These are phyloP conservation scores for Lobulomyces angularis DNA, from an alignment of 192 early-diverging fungal genomes.

Conservation along the genomic window DNA sequence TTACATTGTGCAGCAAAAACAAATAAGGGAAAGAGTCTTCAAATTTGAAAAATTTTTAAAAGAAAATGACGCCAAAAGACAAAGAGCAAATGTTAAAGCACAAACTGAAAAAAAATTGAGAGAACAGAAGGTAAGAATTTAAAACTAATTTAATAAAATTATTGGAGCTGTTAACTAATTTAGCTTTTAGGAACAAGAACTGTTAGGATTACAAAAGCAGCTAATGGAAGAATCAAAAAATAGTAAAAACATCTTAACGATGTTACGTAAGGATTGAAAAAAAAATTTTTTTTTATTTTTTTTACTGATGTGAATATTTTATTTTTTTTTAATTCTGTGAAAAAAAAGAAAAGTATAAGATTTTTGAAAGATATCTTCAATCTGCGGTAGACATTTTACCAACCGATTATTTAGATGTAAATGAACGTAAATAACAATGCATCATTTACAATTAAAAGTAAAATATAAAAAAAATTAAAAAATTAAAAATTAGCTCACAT, in stretches of 20 bases:
- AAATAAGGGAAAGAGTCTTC: constrained; percentile 43
- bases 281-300: not conserved
- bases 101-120: constrained; percentile 37
- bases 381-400: constrained; percentile 42
- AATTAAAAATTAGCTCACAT: too few species aligned
- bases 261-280: constrained; percentile 29
- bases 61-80: constrained; percentile 53
- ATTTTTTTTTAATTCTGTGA: too few species aligned
- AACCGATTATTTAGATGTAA: constrained; percentile 44
- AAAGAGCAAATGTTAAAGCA: constrained; percentile 43
- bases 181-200: constrained; percentile 34
- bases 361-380: constrained; percentile 45
- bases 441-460: too few species aligned
- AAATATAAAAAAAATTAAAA: too few species aligned
- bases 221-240: constrained; percentile 32
- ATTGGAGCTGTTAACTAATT: constrained; percentile 2
- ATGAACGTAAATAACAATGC: too few species aligned
- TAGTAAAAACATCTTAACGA: constrained; percentile 20
- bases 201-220: constrained; percentile 16
- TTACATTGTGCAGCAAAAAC: constrained; percentile 33
- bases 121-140: constrained; percentile 30
- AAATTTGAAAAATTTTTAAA: constrained; percentile 58
- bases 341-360: constrained; percentile 41
- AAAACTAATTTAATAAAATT: not conserved
- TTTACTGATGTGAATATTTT: too few species aligned